Evolutionary conservation across 164 flowering plant genomes (phyloP).

Genomic region (Umbilicus rupestris): DNA sequence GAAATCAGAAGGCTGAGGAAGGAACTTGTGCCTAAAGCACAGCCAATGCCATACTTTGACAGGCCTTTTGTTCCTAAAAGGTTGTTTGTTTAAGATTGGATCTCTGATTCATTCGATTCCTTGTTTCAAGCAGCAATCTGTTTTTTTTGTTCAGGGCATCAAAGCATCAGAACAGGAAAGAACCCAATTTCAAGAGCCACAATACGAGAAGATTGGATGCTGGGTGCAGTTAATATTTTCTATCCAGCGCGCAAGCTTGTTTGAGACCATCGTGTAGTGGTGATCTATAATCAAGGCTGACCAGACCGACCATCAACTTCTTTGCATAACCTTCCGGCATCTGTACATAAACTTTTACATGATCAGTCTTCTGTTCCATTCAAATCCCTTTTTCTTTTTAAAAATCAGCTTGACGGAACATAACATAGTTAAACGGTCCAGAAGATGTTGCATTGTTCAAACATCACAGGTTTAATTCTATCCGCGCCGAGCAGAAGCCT

Average conservation of each 20-base stretch:
- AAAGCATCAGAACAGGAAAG: neutral
- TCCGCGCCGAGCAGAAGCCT: no score
- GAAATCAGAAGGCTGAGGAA: conserved; percentile 72
- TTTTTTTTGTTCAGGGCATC: neutral
- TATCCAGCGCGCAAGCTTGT: neutral
- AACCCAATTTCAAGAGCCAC: neutral
- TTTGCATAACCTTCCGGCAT: no score
- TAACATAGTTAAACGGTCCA: no score
- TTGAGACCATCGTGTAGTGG: neutral
- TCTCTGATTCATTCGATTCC: neutral
- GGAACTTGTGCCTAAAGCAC: conserved; percentile 89
- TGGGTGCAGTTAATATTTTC: neutral
- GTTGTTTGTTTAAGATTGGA: conserved; percentile 19
- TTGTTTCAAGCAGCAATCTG: neutral
- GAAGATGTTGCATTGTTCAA: no score
- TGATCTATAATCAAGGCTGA: neutral
- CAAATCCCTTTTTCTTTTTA: no score
- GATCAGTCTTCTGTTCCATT: no score
- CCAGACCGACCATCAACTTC: neutral
- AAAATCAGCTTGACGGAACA: no score
- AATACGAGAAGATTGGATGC: neutral
- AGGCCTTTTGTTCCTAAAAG: conserved; percentile 86
- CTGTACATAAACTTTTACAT: no score
- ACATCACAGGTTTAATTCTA: no score
- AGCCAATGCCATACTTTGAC: conserved; percentile 96